Base-by-base conservation (phyloP, 768 basidiomycete genomes). In the Plicaturopsis crispa region DNA sequence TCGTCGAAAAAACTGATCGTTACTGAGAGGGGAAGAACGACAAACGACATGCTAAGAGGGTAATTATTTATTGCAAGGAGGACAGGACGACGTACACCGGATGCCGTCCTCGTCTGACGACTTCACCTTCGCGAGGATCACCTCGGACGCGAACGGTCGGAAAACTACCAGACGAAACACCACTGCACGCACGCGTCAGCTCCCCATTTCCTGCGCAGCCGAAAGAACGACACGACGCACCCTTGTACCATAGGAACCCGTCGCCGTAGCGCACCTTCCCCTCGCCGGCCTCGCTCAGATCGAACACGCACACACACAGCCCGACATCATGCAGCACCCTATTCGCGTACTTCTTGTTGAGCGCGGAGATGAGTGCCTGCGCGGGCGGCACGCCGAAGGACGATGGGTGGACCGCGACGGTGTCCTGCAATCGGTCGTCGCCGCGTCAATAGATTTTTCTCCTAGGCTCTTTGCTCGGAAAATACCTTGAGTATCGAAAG, bases 271-370 rank as follows among this genome's bases (percentile, higher is more conserved):
- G 72, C 4, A 99, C 81, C 45, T 85, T 92, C 1, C 94, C 94
- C 53, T 97, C 92, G 2, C 89, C 84, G 1, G 80, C 84, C 46
- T 89, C 75, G 0, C 80, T 65, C 28, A 99, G 62, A 56, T 98
- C 94, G 44, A 91, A 96, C 1, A 91, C 75, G 42, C 82, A 88
- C 37, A 98, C 74, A 46, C 89, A 93, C 17, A 99, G 73, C 1
- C 94, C 94, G 40, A 94, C 81, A 40, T 91, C 84, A 51, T 92
- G 87, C 13, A 97, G 63, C 33, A 93, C 78, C 38, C 84, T 75
- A 56, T 98, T 97, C 4, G 94, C 86, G 48, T 94, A 98, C 61
- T 96, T 96, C 57, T 87, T 87, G 69, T 98, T 93, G 47, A 98
- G 68, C 51, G 91, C 87, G 43, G 81, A 75, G 19, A 73, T 81